phyloP scores from a whole-genome alignment of 2,329 filamentous ascomycete species.

The Colletotrichum tamarilloi region DNA sequence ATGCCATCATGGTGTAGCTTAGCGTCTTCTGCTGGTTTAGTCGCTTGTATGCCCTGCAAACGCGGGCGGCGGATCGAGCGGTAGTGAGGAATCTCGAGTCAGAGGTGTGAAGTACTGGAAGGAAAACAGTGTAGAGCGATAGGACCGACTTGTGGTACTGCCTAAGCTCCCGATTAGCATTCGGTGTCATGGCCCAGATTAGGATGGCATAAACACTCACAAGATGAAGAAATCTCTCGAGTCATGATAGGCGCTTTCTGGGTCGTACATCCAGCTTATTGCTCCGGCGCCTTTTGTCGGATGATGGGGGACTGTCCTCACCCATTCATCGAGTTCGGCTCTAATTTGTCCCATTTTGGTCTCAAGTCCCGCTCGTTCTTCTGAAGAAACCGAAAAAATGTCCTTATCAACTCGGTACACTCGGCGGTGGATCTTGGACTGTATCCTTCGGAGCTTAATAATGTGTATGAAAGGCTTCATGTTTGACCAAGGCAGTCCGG shows the following conservation, averaged over 20 bases:
- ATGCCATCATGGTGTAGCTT: slow-evolving; percentile 44
- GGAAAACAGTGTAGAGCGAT: slow-evolving; percentile 40
- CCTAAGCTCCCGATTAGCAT: not conserved
- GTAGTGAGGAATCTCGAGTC: slow-evolving; percentile 39
- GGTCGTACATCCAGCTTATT: slow-evolving; percentile 43
- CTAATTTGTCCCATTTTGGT: slow-evolving; percentile 37
- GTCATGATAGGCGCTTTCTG: slow-evolving; percentile 40
- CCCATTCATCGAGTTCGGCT: slow-evolving; percentile 39
- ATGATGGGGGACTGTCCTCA: slow-evolving; percentile 34
- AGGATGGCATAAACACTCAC: slow-evolving; percentile 22
- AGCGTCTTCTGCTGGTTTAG: slow-evolving; percentile 44
- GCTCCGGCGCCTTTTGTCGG: slow-evolving; percentile 38
- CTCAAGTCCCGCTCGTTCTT: slow-evolving; percentile 29
- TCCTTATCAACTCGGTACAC: slow-evolving; percentile 40
- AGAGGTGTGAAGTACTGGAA: slow-evolving; percentile 37
- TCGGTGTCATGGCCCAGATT: too few relatives aligned
- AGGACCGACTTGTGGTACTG: slow-evolving; percentile 42
- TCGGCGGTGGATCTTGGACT: slow-evolving; percentile 38
- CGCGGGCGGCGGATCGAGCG: slow-evolving; percentile 38
- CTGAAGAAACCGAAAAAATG: slow-evolving; percentile 21
- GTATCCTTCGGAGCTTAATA: slow-evolving; percentile 39
- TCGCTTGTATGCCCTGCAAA: slow-evolving; percentile 44
- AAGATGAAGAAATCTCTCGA: slow-evolving; percentile 41
- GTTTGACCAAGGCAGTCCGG: slow-evolving; percentile 37
- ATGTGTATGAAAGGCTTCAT: slow-evolving; percentile 42